phyloP scores from a whole-genome alignment of 164 flowering plant genomes.

The Taxillus chinensis region DNA sequence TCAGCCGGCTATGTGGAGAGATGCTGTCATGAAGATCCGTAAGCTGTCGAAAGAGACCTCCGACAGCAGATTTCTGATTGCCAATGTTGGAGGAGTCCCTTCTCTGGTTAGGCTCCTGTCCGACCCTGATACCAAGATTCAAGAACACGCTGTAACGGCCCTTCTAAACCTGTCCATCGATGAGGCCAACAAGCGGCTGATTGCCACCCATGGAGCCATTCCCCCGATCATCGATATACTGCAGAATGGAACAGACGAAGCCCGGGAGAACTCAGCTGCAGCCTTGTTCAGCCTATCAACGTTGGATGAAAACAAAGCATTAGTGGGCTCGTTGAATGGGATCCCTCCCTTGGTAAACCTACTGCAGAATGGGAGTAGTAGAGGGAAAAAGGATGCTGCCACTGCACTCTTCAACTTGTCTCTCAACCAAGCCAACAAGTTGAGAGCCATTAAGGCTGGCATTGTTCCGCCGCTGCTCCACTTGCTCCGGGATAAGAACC shows the following conservation, averaged over 20 bases:
- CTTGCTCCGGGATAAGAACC: background rate
- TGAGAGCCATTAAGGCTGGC: background rate
- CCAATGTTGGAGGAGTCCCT: constrained; percentile 6
- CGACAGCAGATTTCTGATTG: constrained; percentile 6
- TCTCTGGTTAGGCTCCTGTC: constrained; percentile 4
- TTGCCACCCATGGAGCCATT: background rate
- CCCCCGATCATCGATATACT: background rate
- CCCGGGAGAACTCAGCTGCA: constrained; percentile 1
- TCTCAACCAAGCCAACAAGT: background rate
- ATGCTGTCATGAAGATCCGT: constrained; percentile 3
- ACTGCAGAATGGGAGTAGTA: background rate
- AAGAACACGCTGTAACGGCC: constrained; percentile 7
- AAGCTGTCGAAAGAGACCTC: constrained; percentile 4
- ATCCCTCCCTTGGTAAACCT: background rate
- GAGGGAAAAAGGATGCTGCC: constrained; percentile 4
- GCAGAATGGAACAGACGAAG: background rate
- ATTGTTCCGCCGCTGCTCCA: background rate
- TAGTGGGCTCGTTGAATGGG: background rate
- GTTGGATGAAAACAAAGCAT: background rate
- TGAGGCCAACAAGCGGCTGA: constrained; percentile 2
- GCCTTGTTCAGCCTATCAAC: background rate
- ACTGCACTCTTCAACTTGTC: constrained; percentile 3
- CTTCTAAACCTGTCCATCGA: constrained; percentile 6
- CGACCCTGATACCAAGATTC: background rate
- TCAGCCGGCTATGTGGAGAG: constrained; percentile 1